phyloP scores from a whole-genome alignment of 129 eudicot genomes.

The Flaveria ramosissima region DNA sequence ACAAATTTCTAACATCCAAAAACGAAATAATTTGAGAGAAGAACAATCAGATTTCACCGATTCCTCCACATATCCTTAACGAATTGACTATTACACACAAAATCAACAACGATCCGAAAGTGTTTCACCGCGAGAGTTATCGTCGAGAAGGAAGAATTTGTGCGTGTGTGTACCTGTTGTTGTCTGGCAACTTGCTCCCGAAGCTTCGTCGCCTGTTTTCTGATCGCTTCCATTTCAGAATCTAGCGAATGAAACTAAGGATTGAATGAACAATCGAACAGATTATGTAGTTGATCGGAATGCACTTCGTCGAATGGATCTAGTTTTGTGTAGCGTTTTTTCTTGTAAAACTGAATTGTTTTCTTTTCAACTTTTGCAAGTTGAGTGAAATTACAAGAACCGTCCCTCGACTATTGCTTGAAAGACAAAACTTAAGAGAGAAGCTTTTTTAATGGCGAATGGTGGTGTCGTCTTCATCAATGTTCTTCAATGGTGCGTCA shows the following conservation, averaged over 20 bases:
- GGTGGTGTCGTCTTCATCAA: neutral
- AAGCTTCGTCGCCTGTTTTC: conserved; percentile 84
- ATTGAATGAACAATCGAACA: neutral
- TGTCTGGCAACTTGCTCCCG: conserved; percentile 85
- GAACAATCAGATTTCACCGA: conserved; percentile 1
- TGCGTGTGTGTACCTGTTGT: conserved; percentile 51
- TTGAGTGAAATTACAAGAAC: neutral
- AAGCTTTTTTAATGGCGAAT: neutral
- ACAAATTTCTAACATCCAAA: conserved; percentile 13
- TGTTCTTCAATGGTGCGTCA: neutral
- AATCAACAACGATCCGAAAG: conserved; percentile 19
- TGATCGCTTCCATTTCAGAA: conserved; percentile 65
- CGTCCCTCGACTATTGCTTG: conserved; percentile 22
- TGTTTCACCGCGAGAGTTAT: neutral
- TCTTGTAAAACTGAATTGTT: conserved; percentile 3
- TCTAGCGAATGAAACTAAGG: neutral
- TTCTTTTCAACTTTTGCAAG: neutral
- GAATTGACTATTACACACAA: neutral
- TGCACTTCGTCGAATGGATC: conserved; percentile 31
- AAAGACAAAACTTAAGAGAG: conserved; percentile 7
- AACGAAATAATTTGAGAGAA: neutral
- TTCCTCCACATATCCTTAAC: neutral
- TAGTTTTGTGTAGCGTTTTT: neutral
- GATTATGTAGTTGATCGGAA: neutral
- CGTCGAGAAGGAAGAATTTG: neutral